phyloP scores from a whole-genome alignment of 176 grass and related monocot species.

The Carex littledalei region DNA sequence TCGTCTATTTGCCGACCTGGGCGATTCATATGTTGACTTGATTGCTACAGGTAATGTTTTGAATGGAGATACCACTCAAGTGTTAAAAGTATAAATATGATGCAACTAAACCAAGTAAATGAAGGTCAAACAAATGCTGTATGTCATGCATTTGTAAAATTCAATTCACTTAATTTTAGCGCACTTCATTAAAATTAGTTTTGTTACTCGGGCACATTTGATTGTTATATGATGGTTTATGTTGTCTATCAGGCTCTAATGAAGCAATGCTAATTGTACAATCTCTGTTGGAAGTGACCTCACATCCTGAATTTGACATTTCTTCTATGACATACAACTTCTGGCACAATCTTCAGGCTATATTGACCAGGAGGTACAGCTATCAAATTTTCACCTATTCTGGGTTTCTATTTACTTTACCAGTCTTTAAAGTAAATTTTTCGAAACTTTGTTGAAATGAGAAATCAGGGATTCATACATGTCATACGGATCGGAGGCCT shows the following conservation, averaged over 20 bases:
- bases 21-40: constrained; percentile 98
- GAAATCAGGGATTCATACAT: constrained; percentile 66
- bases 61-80: not conserved
- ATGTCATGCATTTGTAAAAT: constrained; percentile 11
- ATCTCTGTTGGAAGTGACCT: constrained; percentile 88
- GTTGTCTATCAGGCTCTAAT: constrained; percentile 61
- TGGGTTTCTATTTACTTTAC: not conserved
- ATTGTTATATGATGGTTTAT: constrained; percentile 24
- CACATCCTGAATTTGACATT: constrained; percentile 89
- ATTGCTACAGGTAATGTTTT: constrained; percentile 72
- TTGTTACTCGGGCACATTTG: constrained; percentile 3
- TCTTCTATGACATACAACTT: constrained; percentile 99
- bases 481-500: constrained; percentile 59
- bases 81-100: not conserved
- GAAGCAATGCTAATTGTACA: constrained; percentile 91
- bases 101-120: constrained; percentile 1
- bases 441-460: constrained; percentile 18
- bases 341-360: constrained; percentile 79
- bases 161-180: not conserved
- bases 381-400: not conserved
- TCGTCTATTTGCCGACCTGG: constrained; percentile 97
- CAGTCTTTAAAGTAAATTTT: constrained; percentile 15
- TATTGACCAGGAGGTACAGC: constrained; percentile 63
- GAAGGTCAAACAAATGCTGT: not conserved
- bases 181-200: not conserved